Base-by-base conservation (phyloP, 495 filamentous ascomycete genomes). In the Neurospora sublineolata region DNA sequence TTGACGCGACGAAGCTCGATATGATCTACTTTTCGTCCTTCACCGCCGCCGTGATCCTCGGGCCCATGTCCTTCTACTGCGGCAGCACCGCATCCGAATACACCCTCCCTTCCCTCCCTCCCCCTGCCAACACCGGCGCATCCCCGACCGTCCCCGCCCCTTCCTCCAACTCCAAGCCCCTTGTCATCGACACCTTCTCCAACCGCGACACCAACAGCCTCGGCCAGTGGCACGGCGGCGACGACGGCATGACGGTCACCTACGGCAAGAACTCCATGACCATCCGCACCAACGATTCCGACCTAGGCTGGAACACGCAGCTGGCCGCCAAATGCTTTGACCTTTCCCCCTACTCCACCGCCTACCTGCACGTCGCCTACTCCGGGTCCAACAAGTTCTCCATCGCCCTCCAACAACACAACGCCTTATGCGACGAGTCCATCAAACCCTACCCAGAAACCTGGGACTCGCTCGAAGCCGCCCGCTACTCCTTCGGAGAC, bases 291-390 rank as follows among this genome's bases (percentile, higher is more conserved):
- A 85, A 85, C 67, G 89, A 92, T 75, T 85, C 90, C 20, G 91
- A 94, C 76, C 83, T 90, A 39, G 85, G 84, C 69, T 94, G 85
- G 84, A 88, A 92, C 77, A 90, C 89, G 3, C 89, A 92, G 76
- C 78, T 94, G 52, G 80, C 85, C 0, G 79, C 76, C 38, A 80
- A 79, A 30, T 94, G 91, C 80, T 84, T 83, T 70, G 89, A 92
- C 76, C 79, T 93, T 70, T 78, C 81, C 11, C 72, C 83, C 4
- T 91, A 88, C 78, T 81, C 86, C 46, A 82, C 80, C 14, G 80
- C 83, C 20, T 92, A 90, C 78, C 81, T 94, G n/a, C 91, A 93
- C 80, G 86, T 93, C 69, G 85, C 86, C 16, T 93, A 91, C n/a
- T n/a, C n/a, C n/a, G n/a, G n/a, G n/a, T n/a, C n/a, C 74, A 87